Base-by-base conservation (phyloP, 768 basidiomycete species). In the Trametes cubensis region DNA sequence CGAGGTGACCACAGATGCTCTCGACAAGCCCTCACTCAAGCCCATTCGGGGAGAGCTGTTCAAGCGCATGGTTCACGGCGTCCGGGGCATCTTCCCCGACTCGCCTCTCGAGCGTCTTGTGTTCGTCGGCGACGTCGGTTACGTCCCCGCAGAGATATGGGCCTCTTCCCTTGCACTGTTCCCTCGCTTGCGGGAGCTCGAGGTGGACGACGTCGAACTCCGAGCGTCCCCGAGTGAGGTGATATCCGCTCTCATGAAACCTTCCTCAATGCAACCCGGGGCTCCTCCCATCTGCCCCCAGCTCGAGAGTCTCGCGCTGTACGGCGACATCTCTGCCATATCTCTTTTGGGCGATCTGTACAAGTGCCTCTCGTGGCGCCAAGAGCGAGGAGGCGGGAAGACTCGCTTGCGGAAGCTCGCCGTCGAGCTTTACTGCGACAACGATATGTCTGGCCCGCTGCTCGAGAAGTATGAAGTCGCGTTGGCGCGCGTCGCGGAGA, bases 21-120 rank as follows among this genome's bases (percentile, higher is more conserved):
- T 40, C 1, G 5, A 51, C 41, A 17, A 44, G 6, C 49, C 48
- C 4, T 28, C 40, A 2, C 57, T 50, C 25, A 41, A 20, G 39
- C 48, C 14, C 2, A 18, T 17, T 18, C 48, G 48, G 2, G 57
- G 58, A 28, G 42, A 59, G 49, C 41, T 59, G 25, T 52, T 59
- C 28, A 47, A 51, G 25, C 13, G 21, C n/a, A 59, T 59, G 58
- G 20, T 59, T 6, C 8, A 28, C 2, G 8, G 18, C 20, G 5
- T 38, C 4, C n/a, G 49, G 8, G 58, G 34, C 49, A 17, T 59
- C n/a, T 59, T 59, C 58, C 26, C 49, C 6, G 28, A 11, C 13
- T 14, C 41, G 20, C 40, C 40, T 6, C 17, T 59, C 13, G 20
- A 23, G 15, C n/a, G 40, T 15, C 21, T 51, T n/a, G 25, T 7